Base-by-base conservation (phyloP, 768 basidiomycete species). In the Russula earlei region DNA sequence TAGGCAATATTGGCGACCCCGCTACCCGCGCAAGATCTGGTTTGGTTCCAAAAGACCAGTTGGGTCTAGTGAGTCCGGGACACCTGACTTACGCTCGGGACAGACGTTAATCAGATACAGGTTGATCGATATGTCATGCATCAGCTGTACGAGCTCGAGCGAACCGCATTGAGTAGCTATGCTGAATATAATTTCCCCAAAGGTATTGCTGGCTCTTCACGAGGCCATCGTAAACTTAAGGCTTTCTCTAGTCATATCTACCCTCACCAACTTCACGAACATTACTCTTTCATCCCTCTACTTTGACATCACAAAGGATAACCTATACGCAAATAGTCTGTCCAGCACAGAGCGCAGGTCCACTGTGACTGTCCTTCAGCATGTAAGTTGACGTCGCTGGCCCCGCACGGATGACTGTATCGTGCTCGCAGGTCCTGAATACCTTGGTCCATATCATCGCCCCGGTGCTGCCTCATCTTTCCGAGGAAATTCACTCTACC, bases 281-380 rank as follows among this genome's bases (percentile, higher is more conserved):
- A 76, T 83, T 56, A 89, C 87, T 0, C 75, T 97, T 20, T 97
- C 95, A 0, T 85, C 91, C 0, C 71, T 95, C 31, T 98, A 97
- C 69, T 90, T 97, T 60, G 92, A 94, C 64, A 83, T 89, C 47
- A 88, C 83, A 33, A 96, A 96, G 68, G 95, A 98, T 68, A 77
- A 78, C 43, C 71, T 99, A 10, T 97, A 99, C 65, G 88, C 90
- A 33, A 77, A 88, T 63, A 66, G 71, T 9, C 52, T 70, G 2
- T 63, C 74, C 20, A 78, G 78, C 56, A 62, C 68, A 2, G 75
- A 81, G 40, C 82, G 95, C 14, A 74, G 80, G 47, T 79, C 78
- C 0, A 76, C 88, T 14, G 67, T 92, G 7, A 81, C 84, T 5
- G 85, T 88, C 2, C 73, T 96, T 12, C 76, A 82, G 56, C 76